Percentiles rank a stretch among this genome's conserved stretches.
phyloP scores from a whole-genome alignment of 345 rosid genomes.

The Lepidium africanum region DNA sequence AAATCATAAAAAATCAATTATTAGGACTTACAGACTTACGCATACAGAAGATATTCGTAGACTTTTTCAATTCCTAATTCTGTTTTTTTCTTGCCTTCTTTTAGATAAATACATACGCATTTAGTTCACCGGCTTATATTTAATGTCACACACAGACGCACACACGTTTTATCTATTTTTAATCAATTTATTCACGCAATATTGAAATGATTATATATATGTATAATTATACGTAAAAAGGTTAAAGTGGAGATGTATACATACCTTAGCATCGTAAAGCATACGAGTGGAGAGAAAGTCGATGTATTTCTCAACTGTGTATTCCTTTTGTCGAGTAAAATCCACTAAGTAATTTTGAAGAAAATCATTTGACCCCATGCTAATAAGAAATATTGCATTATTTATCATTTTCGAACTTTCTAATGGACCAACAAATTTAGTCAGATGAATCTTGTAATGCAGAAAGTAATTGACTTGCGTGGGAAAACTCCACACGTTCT shows the following conservation, averaged over 20 bases:
- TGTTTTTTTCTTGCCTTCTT: no score
- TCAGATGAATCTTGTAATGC: conserved; percentile 64
- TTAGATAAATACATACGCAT: background rate
- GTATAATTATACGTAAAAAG: background rate
- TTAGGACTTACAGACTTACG: conserved; percentile 9
- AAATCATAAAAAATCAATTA: background rate
- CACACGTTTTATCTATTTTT: background rate
- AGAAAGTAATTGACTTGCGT: conserved; percentile 52
- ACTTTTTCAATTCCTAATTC: background rate
- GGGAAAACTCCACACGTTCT: conserved; percentile 58
- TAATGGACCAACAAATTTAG: conserved; percentile 40
- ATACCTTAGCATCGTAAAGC: conserved; percentile 49
- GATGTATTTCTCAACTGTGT: conserved; percentile 43
- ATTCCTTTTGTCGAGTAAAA: conserved; percentile 51
- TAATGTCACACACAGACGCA: background rate
- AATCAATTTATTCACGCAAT: background rate
- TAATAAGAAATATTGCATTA: conserved; percentile 43
- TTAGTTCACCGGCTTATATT: background rate
- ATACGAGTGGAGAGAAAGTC: conserved; percentile 45
- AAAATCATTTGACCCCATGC: conserved; percentile 88
- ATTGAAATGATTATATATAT: background rate
- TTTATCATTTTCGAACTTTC: conserved; percentile 42
- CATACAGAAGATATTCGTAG: background rate
- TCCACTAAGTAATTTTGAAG: conserved; percentile 73
- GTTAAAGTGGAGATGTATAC: background rate